phyloP scores from a whole-genome alignment of 2,329 filamentous ascomycete genomes.

The Stachybotrys elegans region DNA sequence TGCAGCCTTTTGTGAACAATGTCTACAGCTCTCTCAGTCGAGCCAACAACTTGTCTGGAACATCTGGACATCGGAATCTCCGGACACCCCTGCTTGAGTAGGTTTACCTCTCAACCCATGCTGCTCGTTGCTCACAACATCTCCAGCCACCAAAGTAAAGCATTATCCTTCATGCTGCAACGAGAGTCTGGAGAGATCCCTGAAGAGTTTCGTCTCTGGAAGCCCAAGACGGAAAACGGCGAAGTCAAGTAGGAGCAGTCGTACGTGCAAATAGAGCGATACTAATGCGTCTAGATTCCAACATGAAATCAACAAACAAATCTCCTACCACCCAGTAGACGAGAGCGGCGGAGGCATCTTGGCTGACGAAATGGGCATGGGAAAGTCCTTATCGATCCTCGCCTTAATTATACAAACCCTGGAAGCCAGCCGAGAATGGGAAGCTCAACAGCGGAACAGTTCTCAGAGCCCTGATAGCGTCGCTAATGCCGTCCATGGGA shows the following conservation, averaged over 20 bases:
- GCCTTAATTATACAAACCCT: conserved; percentile 40
- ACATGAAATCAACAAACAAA: conserved; percentile 33
- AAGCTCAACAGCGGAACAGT: too few relatives aligned
- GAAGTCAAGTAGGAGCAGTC: conserved; percentile 6
- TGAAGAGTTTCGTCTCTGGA: conserved; percentile 26
- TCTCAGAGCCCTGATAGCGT: too few relatives aligned
- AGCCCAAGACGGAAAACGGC: conserved; percentile 17
- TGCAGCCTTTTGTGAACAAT: too few relatives aligned
- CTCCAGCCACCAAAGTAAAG: conserved; percentile 31
- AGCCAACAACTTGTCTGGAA: conserved; percentile 13
- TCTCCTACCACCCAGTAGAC: conserved; percentile 19
- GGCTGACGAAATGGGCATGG: conserved; percentile 58
- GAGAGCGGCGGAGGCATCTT: conserved; percentile 42
- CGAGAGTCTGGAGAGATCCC: conserved; percentile 29
- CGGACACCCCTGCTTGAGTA: conserved; percentile 19
- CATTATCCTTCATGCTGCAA: conserved; percentile 31
- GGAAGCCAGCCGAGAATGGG: conserved; percentile 29
- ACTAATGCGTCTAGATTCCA: conserved; percentile 20
- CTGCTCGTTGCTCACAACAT: neutral
- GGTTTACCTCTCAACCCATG: neutral
- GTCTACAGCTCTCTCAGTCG: too few relatives aligned
- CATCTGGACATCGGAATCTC: conserved; percentile 15
- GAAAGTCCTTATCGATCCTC: conserved; percentile 50
- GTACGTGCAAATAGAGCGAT: neutral
- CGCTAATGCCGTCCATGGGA: too few relatives aligned